Evolutionary conservation across 176 grass and related monocot genomes (phyloP).

Genomic region (Poa pratensis): DNA sequence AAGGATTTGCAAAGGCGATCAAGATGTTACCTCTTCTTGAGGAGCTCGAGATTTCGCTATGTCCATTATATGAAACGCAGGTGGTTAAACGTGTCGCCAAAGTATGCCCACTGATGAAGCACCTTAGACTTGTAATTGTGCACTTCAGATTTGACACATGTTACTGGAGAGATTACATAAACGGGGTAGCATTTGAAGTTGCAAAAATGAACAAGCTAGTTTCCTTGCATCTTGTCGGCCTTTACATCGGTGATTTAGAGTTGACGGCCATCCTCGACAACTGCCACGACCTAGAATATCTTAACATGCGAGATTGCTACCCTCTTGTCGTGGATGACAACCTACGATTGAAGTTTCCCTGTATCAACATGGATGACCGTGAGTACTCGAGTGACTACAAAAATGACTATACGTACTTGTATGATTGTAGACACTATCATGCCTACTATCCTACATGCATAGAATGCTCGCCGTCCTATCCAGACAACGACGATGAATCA

Average conservation of each 20-base stretch:
- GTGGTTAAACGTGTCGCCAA: neutral
- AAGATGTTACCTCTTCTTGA: neutral
- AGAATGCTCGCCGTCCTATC: neutral
- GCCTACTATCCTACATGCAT: neutral
- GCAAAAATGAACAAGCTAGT: neutral
- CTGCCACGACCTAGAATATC: neutral
- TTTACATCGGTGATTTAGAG: neutral
- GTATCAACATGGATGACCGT: neutral
- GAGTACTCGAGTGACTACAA: neutral
- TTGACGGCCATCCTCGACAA: neutral
- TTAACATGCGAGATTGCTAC: neutral
- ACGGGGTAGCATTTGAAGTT: neutral
- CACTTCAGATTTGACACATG: too few species aligned
- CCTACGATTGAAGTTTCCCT: neutral
- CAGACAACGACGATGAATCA: fast-evolving
- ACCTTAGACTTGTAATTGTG: neutral
- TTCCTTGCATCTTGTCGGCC: constrained; percentile 10
- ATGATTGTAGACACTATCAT: neutral
- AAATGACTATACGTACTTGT: neutral
- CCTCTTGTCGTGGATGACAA: neutral
- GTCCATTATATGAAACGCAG: neutral
- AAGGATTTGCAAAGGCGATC: neutral
- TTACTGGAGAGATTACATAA: too few species aligned
- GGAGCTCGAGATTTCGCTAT: neutral
- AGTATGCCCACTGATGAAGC: neutral